Evolutionary conservation across 805 yeast species (phyloP), one percentile per base, ranked within the genome.

Genomic region (Saitoella complicata): DNA sequence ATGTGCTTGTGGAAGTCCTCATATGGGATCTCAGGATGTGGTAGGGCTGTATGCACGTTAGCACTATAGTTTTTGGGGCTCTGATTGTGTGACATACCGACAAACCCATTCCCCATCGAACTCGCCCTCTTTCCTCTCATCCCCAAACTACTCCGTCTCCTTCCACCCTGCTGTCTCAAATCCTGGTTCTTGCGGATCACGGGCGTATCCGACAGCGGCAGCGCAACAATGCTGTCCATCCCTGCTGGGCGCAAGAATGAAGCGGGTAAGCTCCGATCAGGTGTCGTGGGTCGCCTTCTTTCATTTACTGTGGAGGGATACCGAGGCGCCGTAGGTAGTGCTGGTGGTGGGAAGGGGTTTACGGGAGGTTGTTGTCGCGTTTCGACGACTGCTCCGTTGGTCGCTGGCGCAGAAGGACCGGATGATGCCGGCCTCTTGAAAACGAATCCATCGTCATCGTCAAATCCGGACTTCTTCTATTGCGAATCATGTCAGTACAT

Each of bases 71-170:
- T 13, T 31, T 8, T 5, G 7, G 1, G 31, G 6, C 11, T 12
- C 21, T 29, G 8, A 21, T 9, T 7, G 10, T 38, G 29, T 9
- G 7, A 36, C 50, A 4, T 39, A 46, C 55, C 57, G 6, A 49
- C 67, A 51, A 74, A 75, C 2, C 87, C 88, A 54, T 78, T 79
- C 1, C 87, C 86, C 5, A 80, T 71, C 0, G 86, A 77, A 55
- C 82, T 80, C 2, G 77, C 72, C 31, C 91, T 60, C 53, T 78
- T 78, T 6, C 91, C 91, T 33, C 91, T 63, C 44, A 55, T 63
- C 39, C 59, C 60, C 37, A 55, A 51, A 42, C 58, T 47, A 30
- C 58, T 55, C 8, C 59, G 46, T 30, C 59, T 46, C 30, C 48
- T 44, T 5, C 48, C 53, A 39, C 48, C 54, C 9, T 49, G 54